A percentile compares a stretch with the other conserved stretches of the same genome.
Evolutionary conservation across 1,139 yeast species (phyloP).

Genomic region (Kodamaea sp.): DNA sequence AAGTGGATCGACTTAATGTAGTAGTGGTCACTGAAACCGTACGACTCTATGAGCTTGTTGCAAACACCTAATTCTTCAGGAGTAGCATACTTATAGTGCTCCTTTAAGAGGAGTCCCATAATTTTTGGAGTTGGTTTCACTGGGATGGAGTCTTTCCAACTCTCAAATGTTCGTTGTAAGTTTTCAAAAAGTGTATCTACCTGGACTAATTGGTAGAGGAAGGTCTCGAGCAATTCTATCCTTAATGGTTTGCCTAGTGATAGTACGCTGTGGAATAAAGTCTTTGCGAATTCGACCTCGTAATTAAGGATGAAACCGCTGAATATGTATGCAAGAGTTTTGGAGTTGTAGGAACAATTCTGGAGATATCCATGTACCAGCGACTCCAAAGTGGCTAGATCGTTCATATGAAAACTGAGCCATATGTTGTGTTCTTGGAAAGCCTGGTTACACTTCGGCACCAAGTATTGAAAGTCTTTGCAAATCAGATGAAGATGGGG

Average conservation of each 20-base stretch:
- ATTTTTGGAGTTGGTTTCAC: constrained; percentile 30
- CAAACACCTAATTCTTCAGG: constrained; percentile 27
- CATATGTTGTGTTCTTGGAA: constrained; percentile 31
- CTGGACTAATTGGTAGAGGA: constrained; percentile 26
- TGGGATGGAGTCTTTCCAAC: constrained; percentile 30
- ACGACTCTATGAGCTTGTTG: constrained; percentile 22
- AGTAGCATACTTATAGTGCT: constrained; percentile 34
- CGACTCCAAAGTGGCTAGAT: constrained; percentile 23
- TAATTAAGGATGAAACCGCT: constrained; percentile 33
- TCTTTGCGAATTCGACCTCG: constrained; percentile 34
- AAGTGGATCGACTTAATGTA: constrained; percentile 25
- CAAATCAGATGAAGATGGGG: constrained; percentile 22
- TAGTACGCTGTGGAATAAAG: constrained; percentile 23
- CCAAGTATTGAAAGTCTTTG: constrained; percentile 18
- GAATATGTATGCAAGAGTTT: constrained; percentile 31
- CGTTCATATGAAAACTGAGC: constrained; percentile 37
- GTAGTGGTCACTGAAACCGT: constrained; percentile 24
- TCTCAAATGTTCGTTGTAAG: constrained; percentile 22
- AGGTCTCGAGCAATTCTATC: constrained; percentile 28
- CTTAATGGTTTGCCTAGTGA: constrained; percentile 23
- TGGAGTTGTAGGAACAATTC: constrained; percentile 20
- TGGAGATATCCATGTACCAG: constrained; percentile 22
- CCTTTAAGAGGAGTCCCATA: constrained; percentile 29
- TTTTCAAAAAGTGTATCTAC: constrained; percentile 38
- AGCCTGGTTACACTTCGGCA: constrained; percentile 7